A percentile compares a stretch with the other conserved stretches of the same genome.
Conservation (phyloP, 352 stramenopile species). For the Pelagophyceae sp. region DNA sequence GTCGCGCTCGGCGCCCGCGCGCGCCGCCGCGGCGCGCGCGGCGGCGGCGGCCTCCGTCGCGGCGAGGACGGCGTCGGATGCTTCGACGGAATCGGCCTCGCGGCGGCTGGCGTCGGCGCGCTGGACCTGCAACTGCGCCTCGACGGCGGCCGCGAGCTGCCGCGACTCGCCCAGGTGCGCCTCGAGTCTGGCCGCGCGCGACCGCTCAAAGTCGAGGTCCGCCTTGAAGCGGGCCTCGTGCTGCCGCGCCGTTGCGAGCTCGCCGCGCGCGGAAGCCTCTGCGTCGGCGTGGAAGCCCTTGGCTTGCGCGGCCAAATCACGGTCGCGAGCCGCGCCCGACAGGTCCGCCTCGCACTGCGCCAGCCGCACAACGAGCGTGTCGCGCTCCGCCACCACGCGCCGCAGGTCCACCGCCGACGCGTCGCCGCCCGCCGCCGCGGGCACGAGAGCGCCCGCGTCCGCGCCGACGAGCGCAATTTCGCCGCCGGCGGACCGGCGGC, state of each 20-base stretch:
- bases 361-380: background rate
- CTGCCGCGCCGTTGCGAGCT: background rate
- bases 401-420: background rate
- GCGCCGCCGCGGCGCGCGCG: background rate
- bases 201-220: conserved; percentile 1
- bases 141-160: background rate
- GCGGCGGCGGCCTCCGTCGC: background rate
- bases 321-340: background rate
- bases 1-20: background rate
- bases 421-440: background rate
- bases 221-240: background rate
- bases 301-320: background rate
- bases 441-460: background rate
- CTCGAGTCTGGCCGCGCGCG: background rate
- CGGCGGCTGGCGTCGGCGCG: background rate
- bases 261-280: background rate
- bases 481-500: background rate
- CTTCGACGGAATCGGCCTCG: background rate
- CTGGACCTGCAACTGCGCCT: background rate
- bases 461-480: background rate
- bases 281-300: background rate
- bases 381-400: background rate
- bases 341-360: background rate
- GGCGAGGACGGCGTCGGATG: background rate
- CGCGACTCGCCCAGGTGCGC: background rate